Evolutionary conservation across 2,329 filamentous ascomycete genomes (phyloP).

Genomic region (Epichloe amarillans): DNA sequence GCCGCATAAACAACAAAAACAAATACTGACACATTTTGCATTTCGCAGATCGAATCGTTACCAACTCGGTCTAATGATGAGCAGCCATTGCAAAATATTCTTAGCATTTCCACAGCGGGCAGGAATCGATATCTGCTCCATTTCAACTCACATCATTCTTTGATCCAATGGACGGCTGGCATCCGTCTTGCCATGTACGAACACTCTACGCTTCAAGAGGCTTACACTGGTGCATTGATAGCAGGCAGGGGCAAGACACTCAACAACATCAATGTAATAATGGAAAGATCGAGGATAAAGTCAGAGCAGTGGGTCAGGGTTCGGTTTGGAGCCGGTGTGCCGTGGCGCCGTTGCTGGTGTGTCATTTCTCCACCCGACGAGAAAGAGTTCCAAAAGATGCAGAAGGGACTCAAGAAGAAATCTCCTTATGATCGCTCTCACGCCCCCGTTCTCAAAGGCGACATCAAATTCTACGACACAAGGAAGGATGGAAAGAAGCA

Average conservation of each 20-base stretch:
- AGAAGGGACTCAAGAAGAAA: constrained; percentile 71
- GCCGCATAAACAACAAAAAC: neutral
- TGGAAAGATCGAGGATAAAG: constrained; percentile 65
- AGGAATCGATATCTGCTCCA: constrained; percentile 92
- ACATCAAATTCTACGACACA: constrained; percentile 90
- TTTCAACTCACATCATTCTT: constrained; percentile 86
- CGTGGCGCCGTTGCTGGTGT: constrained; percentile 95
- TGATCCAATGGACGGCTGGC: constrained; percentile 90
- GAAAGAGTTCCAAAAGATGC: constrained; percentile 74
- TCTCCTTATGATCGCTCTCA: constrained; percentile 68
- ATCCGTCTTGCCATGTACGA: constrained; percentile 93
- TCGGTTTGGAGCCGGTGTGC: constrained; percentile 86
- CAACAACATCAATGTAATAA: constrained; percentile 81
- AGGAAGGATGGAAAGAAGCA: constrained; percentile 64
- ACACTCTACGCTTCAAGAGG: constrained; percentile 83
- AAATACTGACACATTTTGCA: neutral
- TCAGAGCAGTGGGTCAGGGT: constrained; percentile 92
- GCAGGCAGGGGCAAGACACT: constrained; percentile 82
- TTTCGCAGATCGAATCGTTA: constrained; percentile 64
- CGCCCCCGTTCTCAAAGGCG: constrained; percentile 59
- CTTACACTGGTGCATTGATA: constrained; percentile 90
- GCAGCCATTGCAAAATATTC: constrained; percentile 80
- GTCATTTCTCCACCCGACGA: constrained; percentile 87
- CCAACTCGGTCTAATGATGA: constrained; percentile 67
- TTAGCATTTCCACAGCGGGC: constrained; percentile 90